Base-by-base conservation (phyloP, 1,139 yeast species). In the Magnusiomyces magnusii region DNA sequence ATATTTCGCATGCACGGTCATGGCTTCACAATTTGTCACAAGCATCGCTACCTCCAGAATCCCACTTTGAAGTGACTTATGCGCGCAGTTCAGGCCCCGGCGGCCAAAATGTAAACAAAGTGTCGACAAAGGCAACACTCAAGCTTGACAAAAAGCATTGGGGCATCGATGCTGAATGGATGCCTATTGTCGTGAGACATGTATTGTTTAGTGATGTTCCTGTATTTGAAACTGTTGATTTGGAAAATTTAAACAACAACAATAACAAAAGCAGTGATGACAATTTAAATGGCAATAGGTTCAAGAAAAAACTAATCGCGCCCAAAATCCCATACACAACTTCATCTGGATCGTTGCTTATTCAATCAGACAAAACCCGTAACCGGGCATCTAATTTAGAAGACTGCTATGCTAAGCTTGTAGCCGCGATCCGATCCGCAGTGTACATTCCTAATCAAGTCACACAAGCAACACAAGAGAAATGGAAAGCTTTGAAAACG, bases 1-100 rank as follows among this genome's bases (percentile, higher is more conserved):
- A 61, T 51, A 27, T 54, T 49, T 21, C n/a, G 28, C 21, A 54
- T 10, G 60, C 84, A 19, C 74, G 74, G 61, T 60, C 63, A 53
- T 85, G 89, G 89, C 65, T 83, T 3, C 64, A 68, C 1, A 58
- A 63, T 0, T 75, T 80, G 60, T 66, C 68, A 0, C 64, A 70
- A 1, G 53, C 66, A 0, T 65, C 71, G 3, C 75, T 87, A 1
- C 95, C 93, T 0, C 54, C 60, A 13, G 69, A 73, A 13, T 68
- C 72, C 36, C 67, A 75, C 24, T 87, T 87, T 67, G 73, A 75
- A 0, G 72, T 85, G 1, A 70, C 82, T 0, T 91, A 76, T 71
- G 82, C 89, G 57, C 74, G 96, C 62, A 81, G 96, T 0, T 86
- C 96, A 15, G 98, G 98, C 0, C 92, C 97, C 0, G 98, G 98